phyloP scores from a whole-genome alignment of 2,329 filamentous ascomycete genomes.

The Dactylella cylindrospora region DNA sequence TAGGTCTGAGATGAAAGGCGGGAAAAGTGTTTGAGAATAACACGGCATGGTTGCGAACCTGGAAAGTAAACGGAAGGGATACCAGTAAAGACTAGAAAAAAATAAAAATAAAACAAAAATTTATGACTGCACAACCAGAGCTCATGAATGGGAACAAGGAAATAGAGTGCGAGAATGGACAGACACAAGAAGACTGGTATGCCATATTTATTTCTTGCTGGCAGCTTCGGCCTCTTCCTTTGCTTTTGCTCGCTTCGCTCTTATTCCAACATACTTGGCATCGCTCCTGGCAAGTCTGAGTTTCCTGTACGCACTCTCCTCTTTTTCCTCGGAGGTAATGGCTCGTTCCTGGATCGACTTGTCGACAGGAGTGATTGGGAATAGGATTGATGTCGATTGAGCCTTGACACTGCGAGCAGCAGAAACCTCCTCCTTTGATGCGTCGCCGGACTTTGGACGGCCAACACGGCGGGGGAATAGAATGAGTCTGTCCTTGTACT shows the following conservation, averaged over 20 bases:
- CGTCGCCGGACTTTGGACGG: constrained; percentile 90
- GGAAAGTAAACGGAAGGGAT: constrained; percentile 1
- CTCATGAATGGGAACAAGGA: background rate
- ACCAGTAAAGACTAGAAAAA: constrained; percentile 7
- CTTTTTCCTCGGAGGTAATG: constrained; percentile 70
- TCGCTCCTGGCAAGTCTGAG: constrained; percentile 83
- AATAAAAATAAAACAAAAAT: constrained; percentile 13
- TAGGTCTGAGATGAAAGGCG: too few relatives aligned
- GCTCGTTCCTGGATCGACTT: constrained; percentile 57
- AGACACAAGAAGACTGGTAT: background rate
- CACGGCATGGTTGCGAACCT: too few relatives aligned
- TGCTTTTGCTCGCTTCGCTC: constrained; percentile 91
- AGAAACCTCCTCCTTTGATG: constrained; percentile 78
- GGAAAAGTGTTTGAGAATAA: too few relatives aligned
- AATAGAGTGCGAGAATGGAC: constrained; percentile 1
- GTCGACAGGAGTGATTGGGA: constrained; percentile 63
- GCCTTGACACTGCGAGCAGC: constrained; percentile 62
- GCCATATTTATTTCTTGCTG: constrained; percentile 74
- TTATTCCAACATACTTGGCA: constrained; percentile 74
- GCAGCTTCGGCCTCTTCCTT: constrained; percentile 76
- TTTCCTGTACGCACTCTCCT: constrained; percentile 83
- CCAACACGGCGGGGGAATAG: constrained; percentile 95
- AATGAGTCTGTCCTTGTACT: constrained; percentile 93
- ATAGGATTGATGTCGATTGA: constrained; percentile 51
- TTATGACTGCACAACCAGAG: constrained; percentile 16